A percentile compares a stretch with the other conserved stretches of the same genome.
These are phyloP conservation scores for Colletotrichum simmondsii DNA, from an alignment of 2,329 filamentous ascomycete genomes.

Conservation along the genomic window DNA sequence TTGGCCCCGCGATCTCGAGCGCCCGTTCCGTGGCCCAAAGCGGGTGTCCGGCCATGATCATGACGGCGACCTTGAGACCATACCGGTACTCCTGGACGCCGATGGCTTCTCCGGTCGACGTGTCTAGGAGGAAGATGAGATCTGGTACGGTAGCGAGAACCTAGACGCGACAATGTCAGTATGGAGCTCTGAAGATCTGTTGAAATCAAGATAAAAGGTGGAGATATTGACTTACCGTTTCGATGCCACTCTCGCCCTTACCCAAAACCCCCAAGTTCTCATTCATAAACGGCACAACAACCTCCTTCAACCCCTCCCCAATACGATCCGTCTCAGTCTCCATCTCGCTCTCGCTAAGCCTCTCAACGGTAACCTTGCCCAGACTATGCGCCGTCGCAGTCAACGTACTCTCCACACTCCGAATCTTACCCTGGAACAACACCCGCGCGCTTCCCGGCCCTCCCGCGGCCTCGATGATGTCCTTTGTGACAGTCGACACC, in stretches of 20 bases:
- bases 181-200: not conserved
- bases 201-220: not conserved
- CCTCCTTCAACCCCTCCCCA: slow-evolving; percentile 37
- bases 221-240: slow-evolving; percentile 33
- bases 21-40: slow-evolving; percentile 34
- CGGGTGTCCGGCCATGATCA: slow-evolving; percentile 28
- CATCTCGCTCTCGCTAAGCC: slow-evolving; percentile 49
- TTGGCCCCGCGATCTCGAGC: slow-evolving; percentile 38
- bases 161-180: slow-evolving; percentile 15
- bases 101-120: slow-evolving; percentile 48
- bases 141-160: slow-evolving; percentile 53
- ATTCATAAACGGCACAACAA: slow-evolving; percentile 36
- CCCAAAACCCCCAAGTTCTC: slow-evolving; percentile 35
- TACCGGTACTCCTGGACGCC: slow-evolving; percentile 50
- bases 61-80: slow-evolving; percentile 39
- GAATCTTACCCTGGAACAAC: slow-evolving; percentile 43
- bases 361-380: slow-evolving; percentile 52
- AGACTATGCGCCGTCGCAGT: slow-evolving; percentile 54
- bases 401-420: slow-evolving; percentile 51
- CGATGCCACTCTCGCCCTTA: slow-evolving; percentile 34
- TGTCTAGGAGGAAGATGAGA: slow-evolving; percentile 51
- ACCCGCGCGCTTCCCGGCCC: slow-evolving; percentile 38
- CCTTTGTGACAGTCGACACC: slow-evolving; percentile 51
- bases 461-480: slow-evolving; percentile 51
- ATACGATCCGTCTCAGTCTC: slow-evolving; percentile 43